A percentile compares a stretch with the other conserved stretches of the same genome.
Conservation (phyloP, 257 asterid species). For the Nicotiana obtusifolia region DNA sequence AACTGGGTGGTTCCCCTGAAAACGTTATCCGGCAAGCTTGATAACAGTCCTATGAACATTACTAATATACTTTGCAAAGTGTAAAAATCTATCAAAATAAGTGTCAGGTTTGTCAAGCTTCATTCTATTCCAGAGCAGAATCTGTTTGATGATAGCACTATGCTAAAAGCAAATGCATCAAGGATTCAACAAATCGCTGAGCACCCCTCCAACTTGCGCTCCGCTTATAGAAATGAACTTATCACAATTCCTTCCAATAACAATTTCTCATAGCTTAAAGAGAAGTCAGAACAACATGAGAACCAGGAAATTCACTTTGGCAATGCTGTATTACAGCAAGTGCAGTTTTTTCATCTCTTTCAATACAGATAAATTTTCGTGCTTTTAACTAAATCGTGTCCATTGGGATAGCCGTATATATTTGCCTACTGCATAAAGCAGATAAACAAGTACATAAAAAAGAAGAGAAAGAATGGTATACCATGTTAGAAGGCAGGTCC, state of each 20-base stretch:
- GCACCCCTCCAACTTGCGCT: background rate
- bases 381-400: background rate
- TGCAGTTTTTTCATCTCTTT: background rate
- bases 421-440: background rate
- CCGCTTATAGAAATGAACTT: background rate
- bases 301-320: background rate
- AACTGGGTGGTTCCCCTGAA: too few relatives aligned
- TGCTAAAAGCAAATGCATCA: background rate
- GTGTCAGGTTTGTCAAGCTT: background rate
- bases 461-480: conserved; percentile 16
- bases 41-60: background rate
- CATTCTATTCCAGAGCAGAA: background rate
- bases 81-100: background rate
- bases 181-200: background rate
- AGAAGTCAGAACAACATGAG: background rate
- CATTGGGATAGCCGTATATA: background rate
- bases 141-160: background rate
- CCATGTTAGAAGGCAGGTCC: conserved; percentile 94
- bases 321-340: background rate
- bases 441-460: background rate
- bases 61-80: background rate
- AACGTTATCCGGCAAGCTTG: background rate
- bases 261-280: background rate
- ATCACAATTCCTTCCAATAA: background rate
- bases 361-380: background rate